Conservation (phyloP, 306 rosid genomes). For the Benincasa hispida region DNA sequence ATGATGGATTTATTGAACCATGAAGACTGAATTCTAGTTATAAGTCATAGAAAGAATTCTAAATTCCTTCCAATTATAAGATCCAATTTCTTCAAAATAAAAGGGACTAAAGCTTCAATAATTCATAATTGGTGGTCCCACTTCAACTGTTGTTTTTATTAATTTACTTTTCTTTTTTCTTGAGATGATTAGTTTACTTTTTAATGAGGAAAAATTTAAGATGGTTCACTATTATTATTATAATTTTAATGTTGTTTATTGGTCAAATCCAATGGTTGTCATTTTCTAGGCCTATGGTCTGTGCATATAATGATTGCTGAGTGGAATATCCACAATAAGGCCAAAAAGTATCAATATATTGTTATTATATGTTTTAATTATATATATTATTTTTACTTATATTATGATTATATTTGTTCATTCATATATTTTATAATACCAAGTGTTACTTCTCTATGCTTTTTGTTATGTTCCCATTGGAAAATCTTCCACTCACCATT, state of each 20-base stretch:
- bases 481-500: background rate
- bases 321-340: slow-evolving; percentile 3
- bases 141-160: background rate
- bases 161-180: background rate
- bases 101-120: background rate
- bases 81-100: too few relatives aligned
- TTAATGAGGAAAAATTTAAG: too few relatives aligned
- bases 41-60: too few relatives aligned
- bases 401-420: background rate
- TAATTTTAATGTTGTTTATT: background rate
- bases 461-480: background rate
- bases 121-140: background rate
- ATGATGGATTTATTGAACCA: too few relatives aligned
- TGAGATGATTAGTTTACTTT: background rate
- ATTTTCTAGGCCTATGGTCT: background rate
- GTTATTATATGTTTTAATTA: background rate
- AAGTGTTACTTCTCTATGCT: background rate
- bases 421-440: background rate
- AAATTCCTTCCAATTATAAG: too few relatives aligned
- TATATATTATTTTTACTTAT: background rate
- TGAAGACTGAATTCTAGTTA: too few relatives aligned
- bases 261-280: background rate
- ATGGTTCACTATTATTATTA: too few relatives aligned
- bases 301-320: background rate
- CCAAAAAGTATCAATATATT: background rate